These are phyloP conservation scores for Hylodesmum podocarpum DNA, from an alignment of 306 rosid species.

Conservation along the genomic window DNA sequence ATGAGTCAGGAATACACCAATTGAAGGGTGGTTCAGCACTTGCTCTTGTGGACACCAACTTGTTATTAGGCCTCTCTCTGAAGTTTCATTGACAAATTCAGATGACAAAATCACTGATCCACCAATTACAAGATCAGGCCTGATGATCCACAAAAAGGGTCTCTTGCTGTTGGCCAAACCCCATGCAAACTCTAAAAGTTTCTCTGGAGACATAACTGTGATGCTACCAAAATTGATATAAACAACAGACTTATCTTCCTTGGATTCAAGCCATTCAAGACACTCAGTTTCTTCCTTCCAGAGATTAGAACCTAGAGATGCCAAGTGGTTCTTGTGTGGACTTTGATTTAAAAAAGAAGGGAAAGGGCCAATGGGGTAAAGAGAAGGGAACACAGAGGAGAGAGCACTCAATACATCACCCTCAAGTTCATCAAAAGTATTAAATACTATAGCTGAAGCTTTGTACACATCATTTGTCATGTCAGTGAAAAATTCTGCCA, in stretches of 20 bases:
- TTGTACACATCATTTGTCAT: not conserved
- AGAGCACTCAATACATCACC: slow-evolving; percentile 6
- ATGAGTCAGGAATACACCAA: slow-evolving; percentile 33
- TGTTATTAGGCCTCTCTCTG: slow-evolving; percentile 25
- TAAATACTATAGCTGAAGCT: not conserved
- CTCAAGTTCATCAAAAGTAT: slow-evolving; percentile 25
- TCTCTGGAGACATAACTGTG: not conserved
- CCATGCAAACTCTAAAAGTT: slow-evolving; percentile 25
- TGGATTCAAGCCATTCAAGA: slow-evolving; percentile 27
- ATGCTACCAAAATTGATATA: slow-evolving; percentile 30
- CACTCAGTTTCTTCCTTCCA: slow-evolving; percentile 25
- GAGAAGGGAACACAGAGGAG: not conserved
- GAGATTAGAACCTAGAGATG: slow-evolving; percentile 17
- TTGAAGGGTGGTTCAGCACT: slow-evolving; percentile 25
- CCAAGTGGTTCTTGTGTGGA: not conserved
- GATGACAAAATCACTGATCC: not conserved
- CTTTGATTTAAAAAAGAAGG: slow-evolving; percentile 20
- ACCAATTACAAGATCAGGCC: slow-evolving; percentile 25
- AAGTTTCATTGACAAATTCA: slow-evolving; percentile 14
- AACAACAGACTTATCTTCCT: not conserved
- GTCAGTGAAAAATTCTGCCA: not conserved
- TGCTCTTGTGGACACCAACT: slow-evolving; percentile 32
- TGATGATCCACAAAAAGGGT: slow-evolving; percentile 23
- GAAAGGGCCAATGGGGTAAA: slow-evolving; percentile 26
- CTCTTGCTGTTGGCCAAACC: slow-evolving; percentile 25